phyloP scores from a whole-genome alignment of 2,329 filamentous ascomycete genomes.

The Karstenula rhodostoma region DNA sequence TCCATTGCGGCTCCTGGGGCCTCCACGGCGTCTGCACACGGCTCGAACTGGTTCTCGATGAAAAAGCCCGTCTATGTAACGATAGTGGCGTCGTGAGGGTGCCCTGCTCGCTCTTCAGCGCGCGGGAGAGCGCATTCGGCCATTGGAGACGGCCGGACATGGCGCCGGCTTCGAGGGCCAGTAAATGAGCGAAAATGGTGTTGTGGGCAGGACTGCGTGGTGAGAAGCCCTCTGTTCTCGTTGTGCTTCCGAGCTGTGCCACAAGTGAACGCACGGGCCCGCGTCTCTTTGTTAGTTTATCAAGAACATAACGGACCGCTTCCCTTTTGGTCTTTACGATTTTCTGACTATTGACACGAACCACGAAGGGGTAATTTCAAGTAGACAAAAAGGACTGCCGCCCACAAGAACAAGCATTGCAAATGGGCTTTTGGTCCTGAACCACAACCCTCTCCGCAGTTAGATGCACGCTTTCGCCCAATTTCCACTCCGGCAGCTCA shows the following conservation, averaged over 20 bases:
- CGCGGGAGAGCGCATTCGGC: conserved; percentile 14
- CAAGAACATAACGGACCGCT: too few relatives aligned
- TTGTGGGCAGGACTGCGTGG: conserved; percentile 21
- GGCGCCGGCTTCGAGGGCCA: not conserved
- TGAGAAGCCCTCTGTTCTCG: conserved; percentile 14
- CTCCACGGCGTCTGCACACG: conserved; percentile 10
- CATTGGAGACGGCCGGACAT: conserved; percentile 20
- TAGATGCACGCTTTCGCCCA: too few relatives aligned
- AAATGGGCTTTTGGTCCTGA: too few relatives aligned
- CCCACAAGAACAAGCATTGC: too few relatives aligned
- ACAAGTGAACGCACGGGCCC: not conserved
- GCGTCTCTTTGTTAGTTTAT: too few relatives aligned
- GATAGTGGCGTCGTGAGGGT: conserved; percentile 7
- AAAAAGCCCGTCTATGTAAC: conserved; percentile 23
- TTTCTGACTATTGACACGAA: too few relatives aligned
- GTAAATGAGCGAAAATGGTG: conserved; percentile 3
- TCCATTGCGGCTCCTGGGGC: not conserved
- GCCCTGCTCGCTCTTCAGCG: conserved; percentile 15
- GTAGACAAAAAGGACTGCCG: too few relatives aligned
- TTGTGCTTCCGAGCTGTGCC: conserved; percentile 17
- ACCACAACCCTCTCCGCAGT: too few relatives aligned
- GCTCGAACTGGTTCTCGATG: conserved; percentile 29
- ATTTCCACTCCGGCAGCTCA: too few relatives aligned
- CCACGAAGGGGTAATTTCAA: too few relatives aligned
- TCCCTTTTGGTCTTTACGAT: too few relatives aligned